phyloP scores from a whole-genome alignment of 768 basidiomycete species.

The Tulasnella sp. region DNA sequence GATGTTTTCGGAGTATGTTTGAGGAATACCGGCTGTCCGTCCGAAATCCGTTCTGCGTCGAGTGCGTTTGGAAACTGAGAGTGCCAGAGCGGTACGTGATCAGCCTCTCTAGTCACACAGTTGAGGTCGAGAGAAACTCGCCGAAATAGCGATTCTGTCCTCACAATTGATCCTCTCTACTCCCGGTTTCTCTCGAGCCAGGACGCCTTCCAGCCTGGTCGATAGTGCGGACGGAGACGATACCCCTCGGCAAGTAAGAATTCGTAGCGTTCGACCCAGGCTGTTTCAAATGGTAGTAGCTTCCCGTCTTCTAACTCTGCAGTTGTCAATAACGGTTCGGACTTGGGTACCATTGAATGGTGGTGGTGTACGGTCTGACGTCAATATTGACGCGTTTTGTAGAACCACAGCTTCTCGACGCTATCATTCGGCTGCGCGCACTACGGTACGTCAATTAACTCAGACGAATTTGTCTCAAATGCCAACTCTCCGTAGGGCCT shows the following conservation, averaged over 20 bases:
- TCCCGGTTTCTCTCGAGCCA: background rate
- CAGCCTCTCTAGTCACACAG: too few relatives aligned
- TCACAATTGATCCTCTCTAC: background rate
- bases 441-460: too few relatives aligned
- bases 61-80: background rate
- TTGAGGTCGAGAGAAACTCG: background rate
- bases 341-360: too few relatives aligned
- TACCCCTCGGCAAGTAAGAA: constrained; percentile 1
- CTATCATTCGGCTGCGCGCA: too few relatives aligned
- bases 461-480: too few relatives aligned
- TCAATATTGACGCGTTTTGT: too few relatives aligned
- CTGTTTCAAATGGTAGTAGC: background rate
- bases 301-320: background rate
- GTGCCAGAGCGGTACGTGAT: background rate
- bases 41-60: background rate
- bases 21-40: background rate
- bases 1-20: background rate
- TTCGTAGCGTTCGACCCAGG: constrained; percentile 2
- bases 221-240: constrained; percentile 10
- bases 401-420: too few relatives aligned
- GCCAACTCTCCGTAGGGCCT: too few relatives aligned
- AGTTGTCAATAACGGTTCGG: too few relatives aligned
- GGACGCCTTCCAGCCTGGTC: constrained; percentile 5
- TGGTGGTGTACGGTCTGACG: too few relatives aligned
- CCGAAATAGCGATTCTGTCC: background rate